Conservation (phyloP, 352 stramenopile genomes). For the Pythium sukuiense region DNA sequence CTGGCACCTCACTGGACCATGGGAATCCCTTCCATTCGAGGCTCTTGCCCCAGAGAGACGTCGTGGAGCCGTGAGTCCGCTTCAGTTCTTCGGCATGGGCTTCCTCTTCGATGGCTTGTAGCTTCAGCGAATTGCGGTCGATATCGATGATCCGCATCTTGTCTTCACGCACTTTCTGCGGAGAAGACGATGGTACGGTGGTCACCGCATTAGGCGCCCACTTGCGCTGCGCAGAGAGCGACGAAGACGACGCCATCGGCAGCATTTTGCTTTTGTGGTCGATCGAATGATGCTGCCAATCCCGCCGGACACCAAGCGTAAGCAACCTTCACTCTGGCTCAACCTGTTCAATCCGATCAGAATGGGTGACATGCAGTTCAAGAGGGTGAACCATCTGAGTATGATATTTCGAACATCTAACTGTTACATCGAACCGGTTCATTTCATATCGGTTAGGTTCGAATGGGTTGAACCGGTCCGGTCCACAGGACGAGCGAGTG, state of each 20-base stretch:
- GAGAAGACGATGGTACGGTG: neutral
- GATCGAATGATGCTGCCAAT: neutral
- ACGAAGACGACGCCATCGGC: constrained; percentile 7
- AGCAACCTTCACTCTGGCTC: constrained; percentile 19
- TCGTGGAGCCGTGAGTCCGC: constrained; percentile 5
- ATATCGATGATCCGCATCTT: constrained; percentile 23
- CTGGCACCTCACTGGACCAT: neutral
- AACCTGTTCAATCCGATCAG: neutral
- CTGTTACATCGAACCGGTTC: neutral
- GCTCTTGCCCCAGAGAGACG: constrained; percentile 16
- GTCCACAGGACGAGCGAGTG: neutral
- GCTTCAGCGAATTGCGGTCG: constrained; percentile 18
- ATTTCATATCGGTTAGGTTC: constrained; percentile 10
- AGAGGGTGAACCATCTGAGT: constrained; percentile 1
- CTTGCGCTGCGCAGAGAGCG: neutral
- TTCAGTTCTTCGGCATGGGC: constrained; percentile 5
- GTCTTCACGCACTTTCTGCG: neutral
- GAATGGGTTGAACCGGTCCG: neutral
- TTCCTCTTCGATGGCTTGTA: constrained; percentile 21
- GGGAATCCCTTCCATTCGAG: constrained; percentile 12
- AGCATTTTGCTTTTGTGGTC: neutral
- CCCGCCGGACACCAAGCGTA: constrained; percentile 6
- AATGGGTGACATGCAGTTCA: neutral
- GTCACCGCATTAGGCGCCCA: neutral
- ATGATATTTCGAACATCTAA: neutral